Evolutionary conservation across 129 eudicot genomes (phyloP), one percentile per base, ranked within the genome.

Genomic region (Logfia minima): DNA sequence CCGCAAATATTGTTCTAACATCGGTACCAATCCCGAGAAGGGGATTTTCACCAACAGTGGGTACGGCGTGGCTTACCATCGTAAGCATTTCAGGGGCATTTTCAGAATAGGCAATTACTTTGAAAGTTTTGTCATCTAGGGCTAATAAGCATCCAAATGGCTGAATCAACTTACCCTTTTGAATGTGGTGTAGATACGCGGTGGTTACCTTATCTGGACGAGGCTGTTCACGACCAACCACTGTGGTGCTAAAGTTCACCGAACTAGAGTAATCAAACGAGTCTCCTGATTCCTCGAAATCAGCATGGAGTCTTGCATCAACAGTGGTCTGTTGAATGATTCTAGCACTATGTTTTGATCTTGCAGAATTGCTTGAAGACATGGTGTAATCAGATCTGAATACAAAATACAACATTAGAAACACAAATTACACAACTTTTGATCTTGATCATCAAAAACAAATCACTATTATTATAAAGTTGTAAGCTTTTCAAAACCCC

Each of bases 71-170:
- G 70, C 79, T 87, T 14, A 89, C 89, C 96, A 85, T 91, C 5
- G 98, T 90, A 22, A 94, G 93, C 98, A 94, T 87, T 72, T 94
- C 98, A 6, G 98, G 86, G 18, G 95, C 97, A 66, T 94, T 94
- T 63, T 91, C 97, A 53, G 96, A 89, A 52, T 83, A 94, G 22
- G 98, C 98, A 14, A 89, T 82, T n/a, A 94, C 87, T 75, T 83
- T 84, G 80, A 89, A 87, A 4, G 93, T 89, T 81, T 94, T 94
- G 13, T 91, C 98, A 84, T 91, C 97, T 17, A 94, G 85, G 59
- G 97, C 98, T 58, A 94, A 63, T 65, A 94, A 84, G 67, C 97
- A 94, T 17, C 98, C 98, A 56, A 91, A 94, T 3, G 98, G 92
- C 64, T 94, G 98, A 63, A 94, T 89, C 6, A 84, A 19, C 73